Percentiles rank a stretch among this genome's conserved stretches.
phyloP scores from a whole-genome alignment of 1,139 yeast genomes.

The Sugiyamaella japonica region DNA sequence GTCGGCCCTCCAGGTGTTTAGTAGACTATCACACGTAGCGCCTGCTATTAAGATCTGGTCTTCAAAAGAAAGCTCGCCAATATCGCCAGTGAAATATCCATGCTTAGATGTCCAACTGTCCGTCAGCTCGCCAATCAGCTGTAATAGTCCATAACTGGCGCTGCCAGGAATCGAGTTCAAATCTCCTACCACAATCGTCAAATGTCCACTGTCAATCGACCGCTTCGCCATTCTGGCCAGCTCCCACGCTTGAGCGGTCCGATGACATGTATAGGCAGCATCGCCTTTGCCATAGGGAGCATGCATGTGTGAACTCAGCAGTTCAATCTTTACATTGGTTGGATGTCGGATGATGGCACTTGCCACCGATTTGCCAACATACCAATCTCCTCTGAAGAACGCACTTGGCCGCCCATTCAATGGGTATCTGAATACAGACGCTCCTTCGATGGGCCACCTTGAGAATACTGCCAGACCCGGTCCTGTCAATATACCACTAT shows the following conservation, averaged over 20 bases:
- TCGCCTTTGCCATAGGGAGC: constrained; percentile 94
- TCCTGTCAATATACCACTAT: constrained; percentile 84
- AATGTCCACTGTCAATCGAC: constrained; percentile 72
- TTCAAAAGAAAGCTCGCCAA: constrained; percentile 53
- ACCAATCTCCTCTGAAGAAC: constrained; percentile 94
- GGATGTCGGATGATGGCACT: constrained; percentile 65
- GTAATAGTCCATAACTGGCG: constrained; percentile 73
- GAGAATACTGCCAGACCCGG: constrained; percentile 90
- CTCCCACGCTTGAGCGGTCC: constrained; percentile 98
- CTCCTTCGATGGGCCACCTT: constrained; percentile 75
- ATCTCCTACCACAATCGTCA: constrained; percentile 90
- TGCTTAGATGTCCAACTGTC: constrained; percentile 84
- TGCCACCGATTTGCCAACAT: constrained; percentile 88
- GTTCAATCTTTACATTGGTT: constrained; percentile 60
- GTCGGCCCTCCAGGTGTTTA: constrained; percentile 85
- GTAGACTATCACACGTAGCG: constrained; percentile 81
- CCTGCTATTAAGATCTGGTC: constrained; percentile 77
- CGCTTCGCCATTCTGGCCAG: constrained; percentile 65
- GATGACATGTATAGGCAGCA: constrained; percentile 84
- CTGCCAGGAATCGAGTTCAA: constrained; percentile 86
- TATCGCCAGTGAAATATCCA: constrained; percentile 46
- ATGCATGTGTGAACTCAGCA: constrained; percentile 93
- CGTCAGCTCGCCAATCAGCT: constrained; percentile 63
- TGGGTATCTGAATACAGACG: constrained; percentile 81
- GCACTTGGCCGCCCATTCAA: constrained; percentile 95